Evolutionary conservation across 257 asterid species (phyloP).

Genomic region (Ajuga chamaepitys): DNA sequence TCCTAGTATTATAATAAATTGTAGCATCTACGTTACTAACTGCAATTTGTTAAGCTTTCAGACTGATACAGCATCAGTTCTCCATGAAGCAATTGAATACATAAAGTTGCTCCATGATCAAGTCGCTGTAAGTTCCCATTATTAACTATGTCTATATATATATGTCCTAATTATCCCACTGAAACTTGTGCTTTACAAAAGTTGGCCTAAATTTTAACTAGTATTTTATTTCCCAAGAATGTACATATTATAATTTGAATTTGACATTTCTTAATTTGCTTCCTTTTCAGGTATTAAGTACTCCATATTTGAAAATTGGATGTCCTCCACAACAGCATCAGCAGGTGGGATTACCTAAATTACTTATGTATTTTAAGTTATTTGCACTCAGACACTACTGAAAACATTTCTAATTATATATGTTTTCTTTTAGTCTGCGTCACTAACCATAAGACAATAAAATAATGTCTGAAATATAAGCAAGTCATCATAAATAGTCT

Average conservation of each 20-base stretch:
- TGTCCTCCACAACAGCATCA: constrained; percentile 22
- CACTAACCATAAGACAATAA: too few relatives aligned
- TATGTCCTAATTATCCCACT: not conserved
- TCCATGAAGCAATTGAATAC: constrained; percentile 44
- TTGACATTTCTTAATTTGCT: not conserved
- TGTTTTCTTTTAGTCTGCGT: too few relatives aligned
- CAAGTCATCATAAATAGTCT: too few relatives aligned
- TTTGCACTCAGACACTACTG: not conserved
- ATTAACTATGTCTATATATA: not conserved
- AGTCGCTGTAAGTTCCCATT: constrained; percentile 27
- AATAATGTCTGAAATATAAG: too few relatives aligned
- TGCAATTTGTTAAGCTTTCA: constrained; percentile 9
- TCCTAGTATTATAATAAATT: too few relatives aligned
- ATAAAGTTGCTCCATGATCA: constrained; percentile 55
- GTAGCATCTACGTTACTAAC: not conserved
- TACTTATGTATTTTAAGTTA: not conserved
- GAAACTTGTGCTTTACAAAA: not conserved
- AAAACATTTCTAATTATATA: not conserved
- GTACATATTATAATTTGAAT: not conserved
- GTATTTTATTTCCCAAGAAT: too few relatives aligned
- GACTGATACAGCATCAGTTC: constrained; percentile 64
- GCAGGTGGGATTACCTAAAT: constrained; percentile 21
- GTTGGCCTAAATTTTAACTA: too few relatives aligned
- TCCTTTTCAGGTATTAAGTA: constrained; percentile 30
- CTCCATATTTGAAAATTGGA: constrained; percentile 30